These are phyloP conservation scores for Sporothrix variecibatus DNA, from an alignment of 2,329 filamentous ascomycete genomes.

Conservation along the genomic window DNA sequence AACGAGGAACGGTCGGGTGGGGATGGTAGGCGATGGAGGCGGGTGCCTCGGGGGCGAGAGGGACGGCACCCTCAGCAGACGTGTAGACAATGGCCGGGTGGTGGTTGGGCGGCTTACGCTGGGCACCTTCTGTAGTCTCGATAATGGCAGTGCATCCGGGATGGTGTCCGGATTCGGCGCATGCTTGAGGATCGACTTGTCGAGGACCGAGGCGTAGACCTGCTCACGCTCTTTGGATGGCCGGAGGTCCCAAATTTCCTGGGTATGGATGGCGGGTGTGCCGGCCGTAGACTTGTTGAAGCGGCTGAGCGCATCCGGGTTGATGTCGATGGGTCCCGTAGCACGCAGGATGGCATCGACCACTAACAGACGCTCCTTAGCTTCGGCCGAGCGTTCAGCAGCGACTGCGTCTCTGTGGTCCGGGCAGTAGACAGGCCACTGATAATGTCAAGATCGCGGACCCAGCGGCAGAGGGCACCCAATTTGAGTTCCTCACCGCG, in stretches of 20 bases:
- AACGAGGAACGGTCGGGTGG: slow-evolving; percentile 64
- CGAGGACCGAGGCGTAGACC: slow-evolving; percentile 59
- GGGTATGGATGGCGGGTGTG: slow-evolving; percentile 55
- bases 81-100: slow-evolving; percentile 67
- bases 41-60: slow-evolving; percentile 48
- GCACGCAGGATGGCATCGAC: slow-evolving; percentile 66
- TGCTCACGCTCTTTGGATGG: slow-evolving; percentile 44
- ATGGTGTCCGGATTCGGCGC: slow-evolving; percentile 40
- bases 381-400: slow-evolving; percentile 45
- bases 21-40: slow-evolving; percentile 53
- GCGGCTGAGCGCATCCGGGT: slow-evolving; percentile 37
- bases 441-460: slow-evolving; percentile 69
- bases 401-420: slow-evolving; percentile 41
- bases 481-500: slow-evolving; percentile 66
- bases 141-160: slow-evolving; percentile 54
- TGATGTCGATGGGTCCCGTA: slow-evolving; percentile 61
- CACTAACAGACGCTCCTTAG: slow-evolving; percentile 59
- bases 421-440: slow-evolving; percentile 62
- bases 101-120: slow-evolving; percentile 68
- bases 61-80: slow-evolving; percentile 58
- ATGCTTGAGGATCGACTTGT: slow-evolving; percentile 54
- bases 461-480: slow-evolving; percentile 71
- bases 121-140: slow-evolving; percentile 60
- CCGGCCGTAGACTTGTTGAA: slow-evolving; percentile 35
- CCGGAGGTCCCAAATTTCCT: slow-evolving; percentile 63